Base-by-base conservation (phyloP, 2,329 filamentous ascomycete species). In the Plenodomus tracheiphilus region DNA sequence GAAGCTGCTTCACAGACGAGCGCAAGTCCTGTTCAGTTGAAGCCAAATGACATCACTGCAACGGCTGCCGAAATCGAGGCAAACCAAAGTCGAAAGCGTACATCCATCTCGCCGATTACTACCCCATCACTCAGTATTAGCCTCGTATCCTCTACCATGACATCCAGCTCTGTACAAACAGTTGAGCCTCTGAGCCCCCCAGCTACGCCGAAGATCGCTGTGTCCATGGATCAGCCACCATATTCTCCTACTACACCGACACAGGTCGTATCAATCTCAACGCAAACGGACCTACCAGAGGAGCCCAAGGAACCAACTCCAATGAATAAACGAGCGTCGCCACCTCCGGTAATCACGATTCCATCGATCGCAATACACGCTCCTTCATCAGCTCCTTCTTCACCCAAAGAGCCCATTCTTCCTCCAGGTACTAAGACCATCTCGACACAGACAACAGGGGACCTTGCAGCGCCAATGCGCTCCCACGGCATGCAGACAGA, bases 341-440 rank as follows among this genome's bases (percentile, higher is more conserved):
- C 65, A 58, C 54, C 74, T 71, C 9, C 72, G 73, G 73, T 51
- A 39, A 74, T 75, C 50, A 65, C 79, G 4, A 88, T 97, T 53
- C 93, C 93, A 0, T 89, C 86, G 62, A 99, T 99, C 66, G 88
- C 90, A 47, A 90, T 99, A 43, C 89, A 96, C 60, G 94, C 94
- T 25, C 93, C 94, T 0, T 85, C 81, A 2, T 96, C 91, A 46
- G 84, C 88, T 40, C 91, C 93, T n/a, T 79, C 86, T 4, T 73
- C 91, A 2, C 91, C 91, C 2, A 83, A 82, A 40, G 84, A 87
- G 58, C 85, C 87, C 43, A 82, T 96, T 46, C 85, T 96, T 22
- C 91, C 91, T 45, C 85, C 92, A 47, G 85, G 85, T 53, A 87
- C 84, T 6, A 97, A 91, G 70, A 91, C 91, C 71, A 85, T 88